Conservation (phyloP, 768 basidiomycete species). For the Mrakia gelida region DNA sequence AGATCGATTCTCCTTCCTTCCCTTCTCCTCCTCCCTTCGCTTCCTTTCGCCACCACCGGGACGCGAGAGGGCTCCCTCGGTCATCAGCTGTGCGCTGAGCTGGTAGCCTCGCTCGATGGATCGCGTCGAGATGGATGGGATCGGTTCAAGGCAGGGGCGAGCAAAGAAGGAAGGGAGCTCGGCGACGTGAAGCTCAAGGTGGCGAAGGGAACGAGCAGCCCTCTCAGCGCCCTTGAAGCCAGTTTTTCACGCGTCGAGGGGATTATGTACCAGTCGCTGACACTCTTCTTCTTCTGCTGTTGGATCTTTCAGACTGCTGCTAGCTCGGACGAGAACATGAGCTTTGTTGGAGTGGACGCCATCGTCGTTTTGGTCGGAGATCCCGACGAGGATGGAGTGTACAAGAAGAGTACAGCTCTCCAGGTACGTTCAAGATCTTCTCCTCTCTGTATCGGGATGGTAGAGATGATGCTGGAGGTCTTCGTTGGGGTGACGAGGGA, state of each 20-base stretch:
- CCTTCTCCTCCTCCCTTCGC: not conserved
- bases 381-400: constrained; percentile 73
- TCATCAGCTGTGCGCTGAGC: no score
- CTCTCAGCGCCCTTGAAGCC: not conserved
- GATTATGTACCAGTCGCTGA: no score
- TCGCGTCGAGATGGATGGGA: not conserved
- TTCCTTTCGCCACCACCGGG: not conserved
- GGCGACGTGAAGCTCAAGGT: not conserved
- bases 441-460: not conserved
- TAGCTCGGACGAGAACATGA: constrained; percentile 36
- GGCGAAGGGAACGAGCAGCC: no score
- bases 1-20: not conserved
- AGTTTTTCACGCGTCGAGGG: not conserved
- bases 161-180: not conserved
- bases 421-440: constrained; percentile 55
- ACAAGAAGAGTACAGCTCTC: constrained; percentile 76
- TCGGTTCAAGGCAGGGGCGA: not conserved
- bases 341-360: constrained; percentile 40
- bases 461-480: not conserved
- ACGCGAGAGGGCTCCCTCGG: not conserved
- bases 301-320: constrained; percentile 34
- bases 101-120: no score
- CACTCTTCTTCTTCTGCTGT: no score
- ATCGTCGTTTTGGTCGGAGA: constrained; percentile 47
- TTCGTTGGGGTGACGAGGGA: not conserved